Conservation (phyloP, 2,329 filamentous ascomycete species). For the Phoma sp. region DNA sequence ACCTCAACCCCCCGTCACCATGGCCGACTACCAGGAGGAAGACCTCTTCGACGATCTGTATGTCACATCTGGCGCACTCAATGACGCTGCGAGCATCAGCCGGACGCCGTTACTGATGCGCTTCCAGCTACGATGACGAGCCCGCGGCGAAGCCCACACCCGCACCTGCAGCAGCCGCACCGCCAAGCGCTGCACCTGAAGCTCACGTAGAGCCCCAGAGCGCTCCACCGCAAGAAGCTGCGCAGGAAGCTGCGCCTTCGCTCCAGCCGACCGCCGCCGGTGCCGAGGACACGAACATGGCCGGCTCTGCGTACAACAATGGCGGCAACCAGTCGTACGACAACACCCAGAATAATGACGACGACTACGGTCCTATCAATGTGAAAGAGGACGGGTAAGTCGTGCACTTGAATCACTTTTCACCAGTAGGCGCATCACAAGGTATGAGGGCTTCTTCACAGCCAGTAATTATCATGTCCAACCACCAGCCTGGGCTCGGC, state of each 20-base stretch:
- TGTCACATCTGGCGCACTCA: conserved; percentile 47
- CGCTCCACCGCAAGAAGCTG: conserved; percentile 24
- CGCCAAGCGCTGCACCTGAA: conserved; percentile 28
- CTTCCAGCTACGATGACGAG: conserved; percentile 50
- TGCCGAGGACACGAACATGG: conserved; percentile 40
- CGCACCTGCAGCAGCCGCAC: conserved; percentile 28
- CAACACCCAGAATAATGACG: conserved; percentile 43
- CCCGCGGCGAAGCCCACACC: conserved; percentile 38
- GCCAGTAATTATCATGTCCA: background rate
- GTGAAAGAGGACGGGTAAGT: conserved; percentile 94
- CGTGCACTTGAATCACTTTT: conserved; percentile 18
- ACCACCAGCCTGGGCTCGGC: background rate
- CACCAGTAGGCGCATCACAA: conserved; percentile 31
- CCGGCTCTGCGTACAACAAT: conserved; percentile 35
- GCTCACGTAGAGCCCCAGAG: conserved; percentile 25
- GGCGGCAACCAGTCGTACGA: conserved; percentile 41
- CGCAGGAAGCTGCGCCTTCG: conserved; percentile 24
- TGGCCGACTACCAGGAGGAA: conserved; percentile 77
- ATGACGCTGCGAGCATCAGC: no score
- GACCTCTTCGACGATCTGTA: conserved; percentile 96
- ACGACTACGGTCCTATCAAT: conserved; percentile 62
- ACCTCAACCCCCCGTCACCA: conserved; percentile 1
- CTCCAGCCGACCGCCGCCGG: conserved; percentile 27
- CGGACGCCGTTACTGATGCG: conserved; percentile 17
- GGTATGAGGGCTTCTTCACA: conserved; percentile 19